phyloP scores from a whole-genome alignment of 257 asterid genomes.

The Nicotiana tabacum region DNA sequence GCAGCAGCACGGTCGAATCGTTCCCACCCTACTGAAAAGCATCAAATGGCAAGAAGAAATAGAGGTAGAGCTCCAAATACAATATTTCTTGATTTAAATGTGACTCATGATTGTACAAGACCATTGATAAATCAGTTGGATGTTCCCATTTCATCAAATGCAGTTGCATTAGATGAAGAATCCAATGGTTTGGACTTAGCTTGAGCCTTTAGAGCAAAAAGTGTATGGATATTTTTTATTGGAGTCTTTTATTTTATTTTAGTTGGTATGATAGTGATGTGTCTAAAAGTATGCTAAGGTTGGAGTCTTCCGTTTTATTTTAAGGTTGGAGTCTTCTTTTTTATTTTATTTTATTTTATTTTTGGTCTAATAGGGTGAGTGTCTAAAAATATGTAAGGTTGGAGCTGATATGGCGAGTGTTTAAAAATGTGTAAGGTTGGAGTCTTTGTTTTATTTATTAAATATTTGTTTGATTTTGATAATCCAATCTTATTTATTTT shows the following conservation, averaged over 20 bases:
- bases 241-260: too few relatives aligned
- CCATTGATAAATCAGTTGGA: not conserved
- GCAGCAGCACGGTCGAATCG: not conserved
- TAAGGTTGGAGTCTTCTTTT: too few relatives aligned
- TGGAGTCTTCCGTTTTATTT: not conserved
- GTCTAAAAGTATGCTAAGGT: not conserved
- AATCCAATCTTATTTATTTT: not conserved
- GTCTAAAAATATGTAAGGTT: not conserved
- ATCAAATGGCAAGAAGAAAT: not conserved
- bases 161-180: not conserved
- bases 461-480: not conserved
- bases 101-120: not conserved
- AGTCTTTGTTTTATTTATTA: not conserved
- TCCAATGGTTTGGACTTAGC: not conserved
- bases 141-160: not conserved
- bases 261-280: too few relatives aligned
- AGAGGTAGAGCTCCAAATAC: not conserved
- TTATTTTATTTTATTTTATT: not conserved
- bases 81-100: not conserved
- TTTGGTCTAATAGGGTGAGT: not conserved
- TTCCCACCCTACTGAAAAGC: too few relatives aligned
- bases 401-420: not conserved
- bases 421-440: not conserved
- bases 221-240: not conserved
- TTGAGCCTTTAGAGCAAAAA: not conserved